These are phyloP conservation scores for Thelonectria rubi DNA, from an alignment of 2,329 filamentous ascomycete species.

Conservation along the genomic window DNA sequence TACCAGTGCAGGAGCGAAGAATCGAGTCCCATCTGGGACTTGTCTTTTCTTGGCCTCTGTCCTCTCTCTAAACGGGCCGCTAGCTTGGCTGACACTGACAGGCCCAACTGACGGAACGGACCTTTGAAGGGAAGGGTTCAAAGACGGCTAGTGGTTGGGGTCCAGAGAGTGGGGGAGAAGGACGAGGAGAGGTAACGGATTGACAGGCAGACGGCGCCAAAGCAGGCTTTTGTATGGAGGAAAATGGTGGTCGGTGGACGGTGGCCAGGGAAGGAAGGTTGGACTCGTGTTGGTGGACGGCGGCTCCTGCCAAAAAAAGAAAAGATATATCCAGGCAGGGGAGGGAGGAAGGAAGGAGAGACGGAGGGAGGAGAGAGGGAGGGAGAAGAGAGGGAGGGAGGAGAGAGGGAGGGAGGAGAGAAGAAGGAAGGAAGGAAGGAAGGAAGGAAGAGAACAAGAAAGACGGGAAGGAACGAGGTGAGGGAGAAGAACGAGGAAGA, in stretches of 20 bases:
- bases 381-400: slow-evolving; percentile 10
- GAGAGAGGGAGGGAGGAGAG: slow-evolving; percentile 1
- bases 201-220: slow-evolving; percentile 11
- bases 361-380: too few relatives aligned
- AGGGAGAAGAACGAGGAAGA: neutral
- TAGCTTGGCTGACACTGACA: slow-evolving; percentile 18
- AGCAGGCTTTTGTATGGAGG: slow-evolving; percentile 15
- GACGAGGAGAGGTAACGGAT: slow-evolving; percentile 18
- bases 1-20: slow-evolving; percentile 23
- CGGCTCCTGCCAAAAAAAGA: slow-evolving; percentile 10
- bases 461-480: slow-evolving; percentile 11
- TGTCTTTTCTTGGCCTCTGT: slow-evolving; percentile 2
- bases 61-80: slow-evolving; percentile 1
- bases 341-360: slow-evolving; percentile 7
- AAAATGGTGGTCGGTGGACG: slow-evolving; percentile 11
- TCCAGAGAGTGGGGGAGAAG: slow-evolving; percentile 35
- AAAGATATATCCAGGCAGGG: slow-evolving; percentile 10
- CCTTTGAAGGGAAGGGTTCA: slow-evolving; percentile 19
- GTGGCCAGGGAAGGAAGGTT: neutral
- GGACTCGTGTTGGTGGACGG: slow-evolving; percentile 1
- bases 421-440: slow-evolving; percentile 13
- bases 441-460: slow-evolving; percentile 8
- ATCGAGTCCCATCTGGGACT: slow-evolving; percentile 35
- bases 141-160: slow-evolving; percentile 23
- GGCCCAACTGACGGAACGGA: slow-evolving; percentile 24